These are phyloP conservation scores for Phytophthora colocasiae DNA, from an alignment of 352 stramenopile species.

Conservation along the genomic window DNA sequence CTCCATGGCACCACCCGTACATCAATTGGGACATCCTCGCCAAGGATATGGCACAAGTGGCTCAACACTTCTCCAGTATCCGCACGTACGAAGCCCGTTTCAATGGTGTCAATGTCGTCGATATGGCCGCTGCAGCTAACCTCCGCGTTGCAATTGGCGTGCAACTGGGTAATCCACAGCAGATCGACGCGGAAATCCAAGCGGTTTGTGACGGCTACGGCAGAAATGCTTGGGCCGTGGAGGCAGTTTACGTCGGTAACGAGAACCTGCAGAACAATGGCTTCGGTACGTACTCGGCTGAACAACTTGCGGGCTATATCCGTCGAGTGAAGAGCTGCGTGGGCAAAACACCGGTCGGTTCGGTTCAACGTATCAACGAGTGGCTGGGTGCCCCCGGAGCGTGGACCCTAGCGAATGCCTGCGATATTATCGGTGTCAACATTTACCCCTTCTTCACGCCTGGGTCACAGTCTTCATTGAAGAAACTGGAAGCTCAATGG, in stretches of 20 bases:
- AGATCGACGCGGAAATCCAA: slow-evolving; percentile 54
- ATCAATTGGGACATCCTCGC: slow-evolving; percentile 41
- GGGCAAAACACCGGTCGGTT: slow-evolving; percentile 55
- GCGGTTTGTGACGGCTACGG: slow-evolving; percentile 55
- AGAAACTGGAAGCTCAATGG: slow-evolving; percentile 59
- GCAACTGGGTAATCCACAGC: slow-evolving; percentile 44
- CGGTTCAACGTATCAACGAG: slow-evolving; percentile 67
- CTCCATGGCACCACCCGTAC: slow-evolving; percentile 53
- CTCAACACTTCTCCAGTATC: slow-evolving; percentile 57
- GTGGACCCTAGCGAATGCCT: slow-evolving; percentile 43
- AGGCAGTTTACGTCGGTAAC: slow-evolving; percentile 79
- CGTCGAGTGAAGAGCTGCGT: slow-evolving; percentile 55
- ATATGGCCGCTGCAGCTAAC: slow-evolving; percentile 42
- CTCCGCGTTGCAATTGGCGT: slow-evolving; percentile 67
- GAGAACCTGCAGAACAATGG: slow-evolving; percentile 62
- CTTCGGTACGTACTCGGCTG: slow-evolving; percentile 41
- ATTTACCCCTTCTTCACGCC: slow-evolving; percentile 54
- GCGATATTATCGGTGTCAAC: slow-evolving; percentile 40
- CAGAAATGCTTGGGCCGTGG: slow-evolving; percentile 39
- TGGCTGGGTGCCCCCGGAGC: slow-evolving; percentile 42
- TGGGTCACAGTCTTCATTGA: slow-evolving; percentile 36
- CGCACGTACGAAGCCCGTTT: slow-evolving; percentile 71
- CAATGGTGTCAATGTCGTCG: slow-evolving; percentile 51
- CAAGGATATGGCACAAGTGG: slow-evolving; percentile 41
- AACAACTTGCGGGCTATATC: slow-evolving; percentile 50